phyloP scores from a whole-genome alignment of 1,284 basidiomycete species.

The Termitomyces sp. region DNA sequence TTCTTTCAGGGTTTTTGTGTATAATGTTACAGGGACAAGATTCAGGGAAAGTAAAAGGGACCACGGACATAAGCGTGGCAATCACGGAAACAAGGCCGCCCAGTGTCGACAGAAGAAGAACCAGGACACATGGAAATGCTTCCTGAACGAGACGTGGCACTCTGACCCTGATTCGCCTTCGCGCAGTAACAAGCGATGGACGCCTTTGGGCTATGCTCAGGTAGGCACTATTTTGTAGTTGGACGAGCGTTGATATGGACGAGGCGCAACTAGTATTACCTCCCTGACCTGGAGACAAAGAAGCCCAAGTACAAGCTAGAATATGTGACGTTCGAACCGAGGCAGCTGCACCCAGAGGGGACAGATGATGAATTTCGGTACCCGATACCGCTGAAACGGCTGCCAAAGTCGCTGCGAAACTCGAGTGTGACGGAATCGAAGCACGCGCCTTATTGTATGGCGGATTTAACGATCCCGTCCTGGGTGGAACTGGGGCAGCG shows the following conservation, averaged over 20 bases:
- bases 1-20: constrained; percentile 76
- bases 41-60: constrained; percentile 31
- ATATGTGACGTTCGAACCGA: constrained; percentile 63
- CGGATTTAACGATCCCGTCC: constrained; percentile 73
- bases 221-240: constrained; percentile 33
- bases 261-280: constrained; percentile 59
- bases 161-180: constrained; percentile 66
- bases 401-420: constrained; percentile 54
- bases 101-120: constrained; percentile 51
- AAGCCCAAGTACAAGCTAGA: constrained; percentile 70
- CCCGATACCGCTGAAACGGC: constrained; percentile 60
- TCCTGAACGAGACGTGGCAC: constrained; percentile 55
- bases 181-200: constrained; percentile 63
- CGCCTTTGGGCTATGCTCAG: constrained; percentile 79
- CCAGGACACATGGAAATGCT: constrained; percentile 55
- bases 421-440: constrained; percentile 40
- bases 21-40: constrained; percentile 55
- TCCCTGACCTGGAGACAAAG: constrained; percentile 60
- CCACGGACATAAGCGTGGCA: constrained; percentile 44
- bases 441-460: constrained; percentile 68
- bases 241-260: constrained; percentile 9
- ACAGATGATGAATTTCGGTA: constrained; percentile 36
- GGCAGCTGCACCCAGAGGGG: constrained; percentile 28
- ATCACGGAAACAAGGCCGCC: constrained; percentile 36
- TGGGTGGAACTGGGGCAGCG: constrained; percentile 71